phyloP scores from a whole-genome alignment of 768 basidiomycete genomes.

The Gymnopilus dilepis region DNA sequence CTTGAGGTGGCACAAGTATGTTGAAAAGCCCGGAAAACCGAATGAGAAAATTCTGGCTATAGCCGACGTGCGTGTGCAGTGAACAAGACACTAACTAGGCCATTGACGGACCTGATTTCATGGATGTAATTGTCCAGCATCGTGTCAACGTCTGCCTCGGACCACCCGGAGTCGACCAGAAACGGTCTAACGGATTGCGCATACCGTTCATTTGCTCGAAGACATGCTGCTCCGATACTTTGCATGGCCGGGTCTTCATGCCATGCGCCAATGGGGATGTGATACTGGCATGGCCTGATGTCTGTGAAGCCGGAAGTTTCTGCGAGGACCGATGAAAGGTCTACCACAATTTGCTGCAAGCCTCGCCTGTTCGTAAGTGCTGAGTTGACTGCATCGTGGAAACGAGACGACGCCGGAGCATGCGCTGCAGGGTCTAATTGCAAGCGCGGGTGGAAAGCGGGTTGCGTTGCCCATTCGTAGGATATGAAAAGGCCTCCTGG shows the following conservation, averaged over 20 bases:
- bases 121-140: conserved; percentile 47
- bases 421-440: conserved; percentile 37
- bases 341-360: conserved; percentile 41
- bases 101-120: conserved; percentile 52
- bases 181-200: conserved; percentile 55
- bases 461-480: conserved; percentile 54
- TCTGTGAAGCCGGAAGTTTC: conserved; percentile 46
- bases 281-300: conserved; percentile 36
- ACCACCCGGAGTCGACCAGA: conserved; percentile 44
- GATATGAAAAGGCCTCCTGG: conserved; percentile 75
- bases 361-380: conserved; percentile 39
- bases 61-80: conserved; percentile 50
- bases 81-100: conserved; percentile 54
- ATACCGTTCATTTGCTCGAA: conserved; percentile 45
- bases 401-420: conserved; percentile 44
- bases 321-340: conserved; percentile 43
- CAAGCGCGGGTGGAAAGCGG: conserved; percentile 43
- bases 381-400: conserved; percentile 43
- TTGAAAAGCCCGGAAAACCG: background rate
- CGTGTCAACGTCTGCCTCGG: conserved; percentile 40
- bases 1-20: background rate
- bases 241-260: conserved; percentile 36
- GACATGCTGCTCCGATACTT: conserved; percentile 47
- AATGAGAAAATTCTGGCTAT: conserved; percentile 9
- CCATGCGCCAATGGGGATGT: conserved; percentile 68